Base-by-base conservation (phyloP, 2,329 filamentous ascomycete species). In the Stagonosporopsis vannaccii region DNA sequence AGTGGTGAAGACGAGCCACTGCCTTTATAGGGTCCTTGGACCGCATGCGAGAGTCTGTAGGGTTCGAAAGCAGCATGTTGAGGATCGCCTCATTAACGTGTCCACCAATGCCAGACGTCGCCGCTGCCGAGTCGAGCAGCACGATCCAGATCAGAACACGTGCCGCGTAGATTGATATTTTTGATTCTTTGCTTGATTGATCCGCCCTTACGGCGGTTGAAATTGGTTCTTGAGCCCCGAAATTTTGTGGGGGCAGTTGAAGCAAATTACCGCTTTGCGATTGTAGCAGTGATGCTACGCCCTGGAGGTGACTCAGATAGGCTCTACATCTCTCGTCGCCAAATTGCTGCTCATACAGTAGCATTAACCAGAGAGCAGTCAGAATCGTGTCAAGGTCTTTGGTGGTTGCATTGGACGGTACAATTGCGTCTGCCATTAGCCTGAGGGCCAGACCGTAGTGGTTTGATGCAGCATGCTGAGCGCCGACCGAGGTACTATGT, bases 271-370 rank as follows among this genome's bases (percentile, higher is more conserved):
- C 64, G 26, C 42, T 52, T 13, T 56, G 52, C 7, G 42, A 44
- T 37, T 69, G 63, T 17, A 77, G 44, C 19, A 77, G 62, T 28
- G 71, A 60, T 3, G 73, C 65, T 3, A 73, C 68, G 0, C 74
- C 75, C 17, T 63, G 65, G 4, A 77, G 63, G 45, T 77, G 75
- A 19, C 74, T 72, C 2, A 65, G 50, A 30, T 73, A 58, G 1
- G 73, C 72, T 7, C 59, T 63, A 19, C 73, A 73, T 11, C 55
- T 60, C 1, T 66, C 63, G 15, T 78, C 75, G n/a, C 75, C 75
- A 32, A 71, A 75, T 30, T 75, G 75, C 50, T 77, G 75, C 59
- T 77, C 75, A 32, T 77, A 78, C 2, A 74, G 39, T 1, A 77
- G 65, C 73, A 78, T 76, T 9, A 78, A 56, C 58, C 73, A 77